Percentiles rank a stretch among this genome's conserved stretches.
Conservation (phyloP, 2,329 filamentous ascomycete genomes). For the Penicillium sp. region DNA sequence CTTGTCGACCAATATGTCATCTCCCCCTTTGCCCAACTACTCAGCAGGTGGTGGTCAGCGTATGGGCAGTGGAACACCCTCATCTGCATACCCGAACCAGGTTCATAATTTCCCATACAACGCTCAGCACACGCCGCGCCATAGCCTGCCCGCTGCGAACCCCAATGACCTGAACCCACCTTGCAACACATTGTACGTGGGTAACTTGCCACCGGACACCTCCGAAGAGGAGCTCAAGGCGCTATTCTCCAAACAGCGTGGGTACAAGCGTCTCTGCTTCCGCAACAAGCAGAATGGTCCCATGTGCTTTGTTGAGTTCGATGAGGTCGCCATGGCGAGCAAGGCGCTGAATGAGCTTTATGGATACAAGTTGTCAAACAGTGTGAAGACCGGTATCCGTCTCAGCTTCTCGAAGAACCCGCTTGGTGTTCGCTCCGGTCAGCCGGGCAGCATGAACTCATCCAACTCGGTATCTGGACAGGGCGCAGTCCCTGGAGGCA, state of each 20-base stretch:
- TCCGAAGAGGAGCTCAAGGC: slow-evolving; percentile 94
- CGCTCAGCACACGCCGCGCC: slow-evolving; percentile 60
- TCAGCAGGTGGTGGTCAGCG: slow-evolving; percentile 51
- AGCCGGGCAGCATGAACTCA: slow-evolving; percentile 58
- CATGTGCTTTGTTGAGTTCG: slow-evolving; percentile 99
- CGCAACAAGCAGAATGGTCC: slow-evolving; percentile 92
- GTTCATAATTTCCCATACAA: slow-evolving; percentile 59
- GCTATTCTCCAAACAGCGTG: slow-evolving; percentile 88
- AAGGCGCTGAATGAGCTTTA: slow-evolving; percentile 90
- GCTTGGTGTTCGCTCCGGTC: slow-evolving; percentile 81
- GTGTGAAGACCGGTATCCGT: slow-evolving; percentile 89
- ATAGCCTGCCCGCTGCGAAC: slow-evolving; percentile 82
- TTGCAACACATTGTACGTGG: slow-evolving; percentile 96
- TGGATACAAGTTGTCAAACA: slow-evolving; percentile 83
- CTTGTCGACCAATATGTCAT: slow-evolving; percentile 66
- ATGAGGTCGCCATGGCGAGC: slow-evolving; percentile 88
- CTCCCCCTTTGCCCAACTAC: slow-evolving; percentile 59
- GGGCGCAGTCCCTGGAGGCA: slow-evolving; percentile 59
- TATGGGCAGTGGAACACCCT: slow-evolving; percentile 53
- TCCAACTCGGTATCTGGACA: slow-evolving; percentile 54
- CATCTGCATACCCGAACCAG: slow-evolving; percentile 58
- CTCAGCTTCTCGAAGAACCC: slow-evolving; percentile 98
- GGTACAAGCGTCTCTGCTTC: slow-evolving; percentile 94
- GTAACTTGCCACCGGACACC: slow-evolving; percentile 90
- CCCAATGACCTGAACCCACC: slow-evolving; percentile 95